Percentiles rank a stretch among this genome's conserved stretches.
Evolutionary conservation across 2,329 filamentous ascomycete species (phyloP).

Genomic region (Penicillium sp.): DNA sequence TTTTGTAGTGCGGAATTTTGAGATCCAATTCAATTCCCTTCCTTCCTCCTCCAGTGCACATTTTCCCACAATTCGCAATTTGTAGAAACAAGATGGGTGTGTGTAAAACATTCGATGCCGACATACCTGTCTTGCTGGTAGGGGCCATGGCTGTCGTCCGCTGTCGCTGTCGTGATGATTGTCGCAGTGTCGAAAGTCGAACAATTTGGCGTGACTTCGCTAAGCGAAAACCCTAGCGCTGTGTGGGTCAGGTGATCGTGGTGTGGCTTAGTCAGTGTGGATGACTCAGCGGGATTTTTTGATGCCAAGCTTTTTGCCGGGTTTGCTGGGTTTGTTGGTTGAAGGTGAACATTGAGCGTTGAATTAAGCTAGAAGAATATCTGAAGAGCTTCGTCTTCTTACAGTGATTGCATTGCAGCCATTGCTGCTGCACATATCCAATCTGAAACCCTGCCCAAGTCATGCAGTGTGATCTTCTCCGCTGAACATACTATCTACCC

Average conservation of each 20-base stretch:
- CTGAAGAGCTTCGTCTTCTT: too few relatives aligned
- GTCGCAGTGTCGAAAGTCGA: constrained; percentile 48
- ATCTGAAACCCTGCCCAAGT: background rate
- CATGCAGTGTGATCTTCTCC: background rate
- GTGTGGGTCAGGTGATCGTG: constrained; percentile 45
- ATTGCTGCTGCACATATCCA: too few relatives aligned
- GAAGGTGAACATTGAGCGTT: too few relatives aligned
- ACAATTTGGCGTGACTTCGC: constrained; percentile 45
- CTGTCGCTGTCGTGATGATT: constrained; percentile 46
- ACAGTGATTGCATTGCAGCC: background rate
- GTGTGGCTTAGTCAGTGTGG: constrained; percentile 18
- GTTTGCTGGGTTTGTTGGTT: too few relatives aligned
- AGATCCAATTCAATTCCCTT: constrained; percentile 9
- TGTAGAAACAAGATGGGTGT: constrained; percentile 49
- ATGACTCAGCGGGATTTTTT: constrained; percentile 7
- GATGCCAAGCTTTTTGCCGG: too few relatives aligned
- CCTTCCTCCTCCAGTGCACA: constrained; percentile 17
- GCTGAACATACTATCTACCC: background rate
- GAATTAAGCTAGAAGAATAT: background rate
- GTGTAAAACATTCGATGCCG: constrained; percentile 27
- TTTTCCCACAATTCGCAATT: constrained; percentile 27
- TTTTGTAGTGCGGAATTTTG: constrained; percentile 13
- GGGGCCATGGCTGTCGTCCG: constrained; percentile 54
- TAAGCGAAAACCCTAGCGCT: constrained; percentile 46
- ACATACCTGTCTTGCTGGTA: constrained; percentile 54